Evolutionary conservation across 768 basidiomycete genomes (phyloP), one percentile per base, ranked within the genome.

Genomic region (Lentinula guzmanii): DNA sequence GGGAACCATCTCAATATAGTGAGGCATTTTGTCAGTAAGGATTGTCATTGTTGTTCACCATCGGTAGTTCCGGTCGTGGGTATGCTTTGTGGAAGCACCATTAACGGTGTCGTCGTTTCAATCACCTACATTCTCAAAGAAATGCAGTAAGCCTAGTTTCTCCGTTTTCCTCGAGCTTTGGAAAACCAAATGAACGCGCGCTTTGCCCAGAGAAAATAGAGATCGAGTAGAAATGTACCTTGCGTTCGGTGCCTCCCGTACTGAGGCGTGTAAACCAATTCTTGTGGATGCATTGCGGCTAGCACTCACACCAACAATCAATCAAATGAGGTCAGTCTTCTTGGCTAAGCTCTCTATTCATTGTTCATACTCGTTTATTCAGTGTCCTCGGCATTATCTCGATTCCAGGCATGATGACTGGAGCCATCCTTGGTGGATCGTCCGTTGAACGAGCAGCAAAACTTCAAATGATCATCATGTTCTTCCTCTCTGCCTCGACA

Each of bases 381-480:
- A 91, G 89, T 67, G 86, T 91, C 51, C 76, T 89, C 7, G 88
- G 89, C 5, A 86, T 89, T 61, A 89, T 90, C 59, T 75, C 88
- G n/a, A 91, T 90, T 60, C 89, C 89, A 1, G 91, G 92, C 1
- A 93, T 92, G 91, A 93, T 95, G 90, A 92, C 90, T 0, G 93
- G 93, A 65, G 91, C 93, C 4, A 88, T 95, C 63, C 84, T 95
- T 11, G 94, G 91, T 11, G 93, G 93, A 0, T 83, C 90, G 10
- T 86, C 87, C 34, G 90, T 95, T 45, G 81, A 91, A 18, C 91
- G 93, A 72, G 94, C 93, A 0, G 91, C 91, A 2, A 84, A 86
- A 56, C 75, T 95, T 15, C 94, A 95, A 67, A 94, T 94, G 88
- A 86, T 95, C 61, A 92, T 95, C 75, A 91, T 94, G 86, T 95